Evolutionary conservation across 2,329 filamentous ascomycete species (phyloP), one percentile per base, ranked within the genome.

Genomic region (Diaporthe citri): DNA sequence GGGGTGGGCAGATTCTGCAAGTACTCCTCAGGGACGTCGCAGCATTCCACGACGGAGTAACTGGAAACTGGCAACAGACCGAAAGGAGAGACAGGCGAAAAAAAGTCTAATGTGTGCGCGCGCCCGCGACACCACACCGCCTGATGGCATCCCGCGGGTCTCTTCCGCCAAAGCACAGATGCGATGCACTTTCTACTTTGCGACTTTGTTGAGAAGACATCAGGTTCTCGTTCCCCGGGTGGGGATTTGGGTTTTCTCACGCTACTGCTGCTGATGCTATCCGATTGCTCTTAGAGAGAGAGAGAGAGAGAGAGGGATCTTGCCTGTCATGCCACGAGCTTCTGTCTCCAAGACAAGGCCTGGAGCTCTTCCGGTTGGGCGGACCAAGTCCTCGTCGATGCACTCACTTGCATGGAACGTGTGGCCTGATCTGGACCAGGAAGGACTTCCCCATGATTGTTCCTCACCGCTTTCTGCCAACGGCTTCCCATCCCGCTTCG

Each of bases 311-410:
- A 67, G 62, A 52, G 46, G 62, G 46, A 52, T 67, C 46, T 52
- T 67, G 62, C 62, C 46, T 67, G 62, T 52, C n/a, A 39, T 39
- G 48, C 64, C 64, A 55, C 64, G 64, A 69, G 64, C 64, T 55
- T 55, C 46, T 22, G 22, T 39, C 46, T 67, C 34, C 46, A 25
- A 20, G 7, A 20, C 31, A 36, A 46, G 64, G 34, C n/a, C 64
- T 69, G 64, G 64, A 69, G 64, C 64, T 41, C 64, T 69, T 69
- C 64, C 64, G 64, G 64, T 69, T 69, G 64, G 64, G 48, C 17
- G 36, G 22, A 10, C 15, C 34, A 36, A 28, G 34, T 41, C 46
- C 34, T 22, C 46, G 20, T 39, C 22, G 31, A 67, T 67, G 62
- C 62, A 39, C 46, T 67, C 62, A 25, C 62, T 67, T n/a, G 62